Percentiles rank a stretch among this genome's conserved stretches.
Evolutionary conservation across 345 rosid species (phyloP).

Genomic region (Salix caprea): DNA sequence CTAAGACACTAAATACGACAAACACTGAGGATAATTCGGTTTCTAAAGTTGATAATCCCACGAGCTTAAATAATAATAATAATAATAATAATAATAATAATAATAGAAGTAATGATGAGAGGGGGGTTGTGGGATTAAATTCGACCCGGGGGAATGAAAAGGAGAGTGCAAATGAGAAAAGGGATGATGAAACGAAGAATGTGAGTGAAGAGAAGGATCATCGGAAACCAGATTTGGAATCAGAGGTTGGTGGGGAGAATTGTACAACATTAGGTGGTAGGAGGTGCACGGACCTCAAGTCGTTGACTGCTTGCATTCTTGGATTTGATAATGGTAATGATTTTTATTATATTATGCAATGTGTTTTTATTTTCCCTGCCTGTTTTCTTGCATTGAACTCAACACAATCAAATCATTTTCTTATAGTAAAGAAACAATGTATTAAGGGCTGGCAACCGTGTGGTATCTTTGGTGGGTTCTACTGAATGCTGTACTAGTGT

Average conservation of each 20-base stretch:
- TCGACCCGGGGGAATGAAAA: not conserved
- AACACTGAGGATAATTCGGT: slow-evolving; percentile 26
- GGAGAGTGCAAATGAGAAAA: not conserved
- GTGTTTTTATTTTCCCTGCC: not conserved
- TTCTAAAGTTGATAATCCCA: slow-evolving; percentile 16
- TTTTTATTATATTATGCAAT: not conserved
- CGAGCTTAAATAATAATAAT: slow-evolving; percentile 12
- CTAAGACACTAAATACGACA: slow-evolving; percentile 7
- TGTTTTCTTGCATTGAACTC: no score
- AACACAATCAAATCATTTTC: not conserved
- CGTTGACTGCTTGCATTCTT: slow-evolving; percentile 55
- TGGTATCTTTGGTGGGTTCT: not conserved
- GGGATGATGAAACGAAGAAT: slow-evolving; percentile 15
- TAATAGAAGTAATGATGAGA: not conserved
- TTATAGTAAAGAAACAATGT: not conserved
- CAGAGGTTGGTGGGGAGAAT: slow-evolving; percentile 24
- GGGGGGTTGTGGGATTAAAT: slow-evolving; percentile 9
- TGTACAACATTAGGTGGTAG: slow-evolving; percentile 40
- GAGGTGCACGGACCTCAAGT: slow-evolving; percentile 32
- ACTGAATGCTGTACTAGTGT: not conserved
- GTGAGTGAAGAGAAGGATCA: slow-evolving; percentile 18
- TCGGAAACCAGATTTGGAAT: slow-evolving; percentile 26
- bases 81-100: not conserved
- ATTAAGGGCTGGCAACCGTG: not conserved
- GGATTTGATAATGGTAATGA: slow-evolving; percentile 43